Conservation (phyloP, 768 basidiomycete species). For the Mrakia blollopis region DNA sequence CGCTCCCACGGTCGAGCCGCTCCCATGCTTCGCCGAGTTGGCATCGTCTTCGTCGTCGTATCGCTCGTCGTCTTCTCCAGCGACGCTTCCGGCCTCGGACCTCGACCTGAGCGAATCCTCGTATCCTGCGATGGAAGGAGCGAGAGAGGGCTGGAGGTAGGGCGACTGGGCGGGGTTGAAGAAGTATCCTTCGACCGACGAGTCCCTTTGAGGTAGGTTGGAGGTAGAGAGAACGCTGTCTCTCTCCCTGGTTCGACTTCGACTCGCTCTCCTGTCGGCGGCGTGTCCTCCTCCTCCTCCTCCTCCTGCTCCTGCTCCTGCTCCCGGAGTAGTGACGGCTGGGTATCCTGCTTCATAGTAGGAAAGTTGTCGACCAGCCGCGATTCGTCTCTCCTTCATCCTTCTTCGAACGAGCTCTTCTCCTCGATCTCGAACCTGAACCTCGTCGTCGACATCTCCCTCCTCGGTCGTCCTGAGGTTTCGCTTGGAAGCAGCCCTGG, state of each 20-base stretch:
- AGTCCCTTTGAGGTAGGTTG: slow-evolving; percentile 16
- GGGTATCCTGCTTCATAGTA: background rate
- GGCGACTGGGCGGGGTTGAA: background rate
- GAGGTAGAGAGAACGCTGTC: background rate
- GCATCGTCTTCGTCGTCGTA: slow-evolving; percentile 1
- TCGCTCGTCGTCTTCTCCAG: background rate
- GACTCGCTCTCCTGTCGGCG: background rate
- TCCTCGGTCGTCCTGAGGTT: slow-evolving; percentile 24
- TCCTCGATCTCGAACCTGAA: slow-evolving; percentile 44
- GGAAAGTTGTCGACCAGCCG: background rate
- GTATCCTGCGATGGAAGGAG: background rate
- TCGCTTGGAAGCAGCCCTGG: slow-evolving; percentile 8
- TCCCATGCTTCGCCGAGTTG: background rate
- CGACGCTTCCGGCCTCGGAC: slow-evolving; percentile 7
- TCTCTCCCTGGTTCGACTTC: slow-evolving; percentile 21
- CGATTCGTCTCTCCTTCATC: slow-evolving; percentile 42
- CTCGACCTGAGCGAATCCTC: slow-evolving; percentile 9
- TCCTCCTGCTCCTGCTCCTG: background rate
- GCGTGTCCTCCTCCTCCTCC: no score
- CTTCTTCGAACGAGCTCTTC: slow-evolving; percentile 47
- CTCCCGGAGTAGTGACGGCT: background rate
- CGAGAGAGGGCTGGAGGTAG: background rate
- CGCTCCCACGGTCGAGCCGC: slow-evolving; percentile 4
- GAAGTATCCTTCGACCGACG: slow-evolving; percentile 22
- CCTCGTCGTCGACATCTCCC: slow-evolving; percentile 42